Conservation (phyloP, 176 grass and related monocot species). For the Aegilops umbellulata region DNA sequence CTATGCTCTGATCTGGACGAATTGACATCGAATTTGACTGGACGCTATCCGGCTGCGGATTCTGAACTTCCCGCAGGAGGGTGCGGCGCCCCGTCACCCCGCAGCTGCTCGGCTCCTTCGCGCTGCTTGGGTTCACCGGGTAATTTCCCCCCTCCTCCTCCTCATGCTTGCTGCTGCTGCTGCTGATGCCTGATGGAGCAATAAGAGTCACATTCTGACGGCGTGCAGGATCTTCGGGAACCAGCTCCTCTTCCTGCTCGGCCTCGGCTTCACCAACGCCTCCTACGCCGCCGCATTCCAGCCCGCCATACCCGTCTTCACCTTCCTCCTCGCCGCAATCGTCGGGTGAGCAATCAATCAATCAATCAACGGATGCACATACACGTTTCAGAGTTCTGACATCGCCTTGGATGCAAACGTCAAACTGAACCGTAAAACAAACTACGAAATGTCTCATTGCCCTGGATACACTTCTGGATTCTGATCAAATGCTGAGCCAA, state of each 20-base stretch:
- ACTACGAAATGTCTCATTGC: too few species aligned
- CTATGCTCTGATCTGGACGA: not conserved
- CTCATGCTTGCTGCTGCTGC: not conserved
- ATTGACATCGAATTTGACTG: not conserved
- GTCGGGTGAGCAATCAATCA: slow-evolving; percentile 33
- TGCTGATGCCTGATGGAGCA: not conserved
- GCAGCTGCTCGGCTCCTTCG: slow-evolving; percentile 64
- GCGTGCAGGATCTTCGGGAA: slow-evolving; percentile 73
- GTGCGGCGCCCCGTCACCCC: slow-evolving; percentile 48
- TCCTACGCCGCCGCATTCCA: slow-evolving; percentile 88
- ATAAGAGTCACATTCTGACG: not conserved
- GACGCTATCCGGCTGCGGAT: not conserved
- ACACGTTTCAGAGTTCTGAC: not conserved
- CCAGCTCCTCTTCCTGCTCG: slow-evolving; percentile 89
- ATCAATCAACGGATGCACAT: not conserved
- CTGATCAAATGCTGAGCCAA: not conserved
- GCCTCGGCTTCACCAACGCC: slow-evolving; percentile 83
- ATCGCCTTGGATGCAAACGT: not conserved
- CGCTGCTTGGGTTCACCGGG: slow-evolving; percentile 89
- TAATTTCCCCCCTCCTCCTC: not conserved
- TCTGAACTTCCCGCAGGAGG: slow-evolving; percentile 30
- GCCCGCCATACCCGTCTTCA: slow-evolving; percentile 93
- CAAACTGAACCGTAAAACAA: not conserved
- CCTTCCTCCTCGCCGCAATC: slow-evolving; percentile 67
- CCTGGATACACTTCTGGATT: not conserved